phyloP scores from a whole-genome alignment of 1,284 basidiomycete species.

The Rhizopogon parksii region DNA sequence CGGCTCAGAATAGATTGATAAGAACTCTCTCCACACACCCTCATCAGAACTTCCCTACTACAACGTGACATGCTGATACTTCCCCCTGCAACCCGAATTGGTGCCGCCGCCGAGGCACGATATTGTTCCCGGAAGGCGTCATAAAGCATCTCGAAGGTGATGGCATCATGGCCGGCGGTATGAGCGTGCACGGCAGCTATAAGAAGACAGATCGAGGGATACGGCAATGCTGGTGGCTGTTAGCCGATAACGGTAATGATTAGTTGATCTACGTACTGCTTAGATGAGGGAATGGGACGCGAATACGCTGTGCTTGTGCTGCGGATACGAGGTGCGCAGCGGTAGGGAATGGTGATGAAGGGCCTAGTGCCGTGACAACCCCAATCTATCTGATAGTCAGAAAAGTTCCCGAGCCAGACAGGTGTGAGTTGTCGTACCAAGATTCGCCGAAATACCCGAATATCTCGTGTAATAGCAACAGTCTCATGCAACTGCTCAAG shows the following conservation, averaged over 20 bases:
- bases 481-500: constrained; percentile 46
- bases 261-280: constrained; percentile 32
- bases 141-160: constrained; percentile 77
- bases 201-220: constrained; percentile 68
- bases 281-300: constrained; percentile 43
- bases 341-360: constrained; percentile 47
- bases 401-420: constrained; percentile 14
- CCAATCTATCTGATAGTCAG: constrained; percentile 39
- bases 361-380: constrained; percentile 40
- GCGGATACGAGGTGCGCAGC: constrained; percentile 35
- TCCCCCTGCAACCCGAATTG: constrained; percentile 65
- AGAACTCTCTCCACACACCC: constrained; percentile 36
- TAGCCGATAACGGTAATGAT: background rate
- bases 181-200: constrained; percentile 61
- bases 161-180: constrained; percentile 56
- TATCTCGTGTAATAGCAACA: constrained; percentile 61
- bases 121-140: constrained; percentile 63
- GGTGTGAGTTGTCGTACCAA: constrained; percentile 44
- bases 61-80: constrained; percentile 70
- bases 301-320: constrained; percentile 45
- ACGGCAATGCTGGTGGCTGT: constrained; percentile 46
- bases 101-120: constrained; percentile 59
- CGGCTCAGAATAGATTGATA: background rate
- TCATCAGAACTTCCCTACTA: constrained; percentile 51
- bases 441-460: constrained; percentile 56